Conservation (phyloP, 1,139 yeast species). For the Protomyces lactucae-debilis region DNA sequence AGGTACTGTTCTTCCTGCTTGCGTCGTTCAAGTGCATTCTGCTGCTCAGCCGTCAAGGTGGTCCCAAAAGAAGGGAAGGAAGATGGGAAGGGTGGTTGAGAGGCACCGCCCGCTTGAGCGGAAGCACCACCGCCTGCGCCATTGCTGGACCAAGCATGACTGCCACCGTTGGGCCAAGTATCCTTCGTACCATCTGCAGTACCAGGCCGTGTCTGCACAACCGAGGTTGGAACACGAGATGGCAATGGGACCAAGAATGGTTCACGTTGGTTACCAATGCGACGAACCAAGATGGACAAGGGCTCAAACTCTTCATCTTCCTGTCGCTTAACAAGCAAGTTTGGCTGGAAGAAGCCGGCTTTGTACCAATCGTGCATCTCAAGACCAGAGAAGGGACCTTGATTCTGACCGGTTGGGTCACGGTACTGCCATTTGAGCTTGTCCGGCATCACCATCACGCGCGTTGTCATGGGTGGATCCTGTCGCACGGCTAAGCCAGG, state of each 20-base stretch:
- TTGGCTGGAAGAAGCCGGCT: slow-evolving; percentile 56
- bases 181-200: slow-evolving; percentile 11
- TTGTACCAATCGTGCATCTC: slow-evolving; percentile 77
- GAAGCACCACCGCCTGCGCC: not conserved
- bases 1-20: slow-evolving; percentile 32
- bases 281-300: slow-evolving; percentile 37
- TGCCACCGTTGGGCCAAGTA: slow-evolving; percentile 2
- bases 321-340: slow-evolving; percentile 53
- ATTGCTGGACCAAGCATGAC: slow-evolving; percentile 19
- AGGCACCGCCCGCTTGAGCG: not conserved
- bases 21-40: slow-evolving; percentile 29
- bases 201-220: slow-evolving; percentile 12
- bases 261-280: slow-evolving; percentile 48
- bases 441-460: slow-evolving; percentile 28
- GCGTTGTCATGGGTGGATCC: slow-evolving; percentile 26
- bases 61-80: slow-evolving; percentile 29
- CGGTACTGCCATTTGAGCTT: slow-evolving; percentile 55
- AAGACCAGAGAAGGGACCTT: slow-evolving; percentile 73
- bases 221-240: slow-evolving; percentile 13
- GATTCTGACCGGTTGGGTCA: slow-evolving; percentile 65
- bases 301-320: slow-evolving; percentile 40
- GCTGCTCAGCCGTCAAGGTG: slow-evolving; percentile 29
- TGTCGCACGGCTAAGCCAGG: slow-evolving; percentile 20
- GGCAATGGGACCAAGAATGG: slow-evolving; percentile 63
- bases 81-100: slow-evolving; percentile 29